Evolutionary conservation across 2,329 filamentous ascomycete species (phyloP), one percentile per base, ranked within the genome.

Genomic region (Sclerotinia spermophila): DNA sequence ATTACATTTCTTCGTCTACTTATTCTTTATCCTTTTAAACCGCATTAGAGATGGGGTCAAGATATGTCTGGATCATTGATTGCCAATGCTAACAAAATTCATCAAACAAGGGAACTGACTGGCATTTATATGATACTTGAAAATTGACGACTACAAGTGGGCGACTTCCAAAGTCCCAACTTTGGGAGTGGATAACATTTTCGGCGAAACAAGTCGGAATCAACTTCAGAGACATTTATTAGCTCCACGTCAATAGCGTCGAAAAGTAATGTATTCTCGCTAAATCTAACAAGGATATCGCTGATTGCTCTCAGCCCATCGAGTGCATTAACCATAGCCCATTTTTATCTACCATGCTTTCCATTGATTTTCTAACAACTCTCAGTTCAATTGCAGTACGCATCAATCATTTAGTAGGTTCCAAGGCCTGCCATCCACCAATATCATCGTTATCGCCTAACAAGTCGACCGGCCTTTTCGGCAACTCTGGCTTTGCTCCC

Each of bases 361-460:
- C 17, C 45, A 11, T 62, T 24, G 30, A 10, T 10, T 53, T 21
- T 66, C 27, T 53, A 40, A 21, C 11, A 53, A 27, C 17, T 11
- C 17, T 38, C 10, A 21, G 7, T 42, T 33, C 13, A 30, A 30
- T 27, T 13, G 10, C 17, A 40, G n/a, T 15, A 40, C n/a, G 8
- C 19, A 55, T 35, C n/a, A 55, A 53, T 69, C 48, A 70, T 58
- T 48, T 68, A 45, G 38, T 21, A 30, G 78, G 78, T 45, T 75
- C 76, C 69, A 79, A 71, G 33, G 74, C 73, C 68, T 76, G 75
- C 78, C 78, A 79, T 8, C 73, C 73, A 15, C 72, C 48, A n/a
- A 73, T 71, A n/a, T 71, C 75, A 24, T 71, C 73, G 62, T 75
- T 76, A 65, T 73, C 74, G 8, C 71, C 75, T 30, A 79, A 67